phyloP scores from a whole-genome alignment of 257 asterid species.

The Cynanchum wilfordii region DNA sequence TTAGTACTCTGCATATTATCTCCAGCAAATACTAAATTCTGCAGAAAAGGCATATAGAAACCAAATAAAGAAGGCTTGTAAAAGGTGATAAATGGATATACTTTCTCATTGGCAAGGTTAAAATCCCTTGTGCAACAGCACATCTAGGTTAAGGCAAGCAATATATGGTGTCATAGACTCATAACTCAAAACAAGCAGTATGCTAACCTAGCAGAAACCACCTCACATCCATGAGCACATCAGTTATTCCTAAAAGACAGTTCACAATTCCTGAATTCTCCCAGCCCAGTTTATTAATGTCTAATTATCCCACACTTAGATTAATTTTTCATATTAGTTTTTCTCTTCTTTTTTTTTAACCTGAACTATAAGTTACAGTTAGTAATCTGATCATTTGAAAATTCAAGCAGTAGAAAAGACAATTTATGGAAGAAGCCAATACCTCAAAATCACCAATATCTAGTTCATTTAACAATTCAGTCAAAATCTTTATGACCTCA shows the following conservation, averaged over 20 bases:
- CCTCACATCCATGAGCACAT: not conserved
- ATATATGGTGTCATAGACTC: not conserved
- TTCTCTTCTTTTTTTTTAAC: no score
- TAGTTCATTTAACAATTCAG: conserved; percentile 84
- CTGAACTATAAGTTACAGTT: not conserved
- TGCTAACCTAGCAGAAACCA: not conserved
- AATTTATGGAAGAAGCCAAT: not conserved
- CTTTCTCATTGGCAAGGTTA: not conserved
- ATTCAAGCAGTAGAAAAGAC: not conserved
- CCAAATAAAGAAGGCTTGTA: not conserved
- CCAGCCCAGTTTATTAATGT: not conserved
- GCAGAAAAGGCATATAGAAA: not conserved
- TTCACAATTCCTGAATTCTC: not conserved
- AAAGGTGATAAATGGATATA: not conserved
- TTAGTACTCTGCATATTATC: not conserved
- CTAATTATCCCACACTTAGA: not conserved
- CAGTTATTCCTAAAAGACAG: not conserved
- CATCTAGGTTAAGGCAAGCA: not conserved
- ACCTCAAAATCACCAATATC: conserved; percentile 94
- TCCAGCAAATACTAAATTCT: not conserved
- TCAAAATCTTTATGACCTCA: conserved; percentile 77
- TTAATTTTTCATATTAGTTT: not conserved
- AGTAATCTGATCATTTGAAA: not conserved
- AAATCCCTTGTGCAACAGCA: not conserved
- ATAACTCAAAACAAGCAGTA: not conserved